A percentile compares a stretch with the other conserved stretches of the same genome.
Conservation (phyloP, 345 rosid species). For the Barbarea vulgaris region DNA sequence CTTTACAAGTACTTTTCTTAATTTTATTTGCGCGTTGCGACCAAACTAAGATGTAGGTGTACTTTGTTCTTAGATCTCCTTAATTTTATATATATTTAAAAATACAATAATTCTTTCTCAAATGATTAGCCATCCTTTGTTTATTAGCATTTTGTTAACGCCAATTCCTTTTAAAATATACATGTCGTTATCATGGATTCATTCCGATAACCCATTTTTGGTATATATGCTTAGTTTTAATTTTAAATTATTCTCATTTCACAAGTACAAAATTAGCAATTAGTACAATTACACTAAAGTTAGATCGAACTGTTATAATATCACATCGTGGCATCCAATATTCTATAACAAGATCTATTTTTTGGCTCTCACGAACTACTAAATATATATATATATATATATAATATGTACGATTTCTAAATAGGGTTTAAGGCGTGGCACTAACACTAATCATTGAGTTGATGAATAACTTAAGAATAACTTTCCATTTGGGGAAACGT, state of each 20-base stretch:
- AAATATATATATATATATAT: neutral
- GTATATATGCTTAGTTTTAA: slow-evolving; percentile 29
- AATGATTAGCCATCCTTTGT: slow-evolving; percentile 24
- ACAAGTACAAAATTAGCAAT: slow-evolving; percentile 26
- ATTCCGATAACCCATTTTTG: slow-evolving; percentile 29
- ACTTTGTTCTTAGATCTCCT: slow-evolving; percentile 5
- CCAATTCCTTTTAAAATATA: neutral
- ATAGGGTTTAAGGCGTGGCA: slow-evolving; percentile 26
- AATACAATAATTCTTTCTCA: neutral
- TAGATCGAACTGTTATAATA: slow-evolving; percentile 7
- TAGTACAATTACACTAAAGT: slow-evolving; percentile 25
- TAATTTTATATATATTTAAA: neutral
- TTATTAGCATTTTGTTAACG: neutral
- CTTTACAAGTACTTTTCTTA: neutral
- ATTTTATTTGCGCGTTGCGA: slow-evolving; percentile 2
- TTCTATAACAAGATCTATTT: neutral
- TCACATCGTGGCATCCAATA: slow-evolving; percentile 15
- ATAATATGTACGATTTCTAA: neutral
- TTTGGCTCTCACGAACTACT: slow-evolving; percentile 12
- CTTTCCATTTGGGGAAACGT: slow-evolving; percentile 41
- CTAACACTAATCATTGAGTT: slow-evolving; percentile 39
- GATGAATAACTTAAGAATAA: slow-evolving; percentile 29
- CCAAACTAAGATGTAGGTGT: slow-evolving; percentile 11
- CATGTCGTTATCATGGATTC: slow-evolving; percentile 16
- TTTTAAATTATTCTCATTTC: slow-evolving; percentile 12